Evolutionary conservation across 371 early-diverging fungal genomes (phyloP).

Genomic region (Phascolomyces articulosus): DNA sequence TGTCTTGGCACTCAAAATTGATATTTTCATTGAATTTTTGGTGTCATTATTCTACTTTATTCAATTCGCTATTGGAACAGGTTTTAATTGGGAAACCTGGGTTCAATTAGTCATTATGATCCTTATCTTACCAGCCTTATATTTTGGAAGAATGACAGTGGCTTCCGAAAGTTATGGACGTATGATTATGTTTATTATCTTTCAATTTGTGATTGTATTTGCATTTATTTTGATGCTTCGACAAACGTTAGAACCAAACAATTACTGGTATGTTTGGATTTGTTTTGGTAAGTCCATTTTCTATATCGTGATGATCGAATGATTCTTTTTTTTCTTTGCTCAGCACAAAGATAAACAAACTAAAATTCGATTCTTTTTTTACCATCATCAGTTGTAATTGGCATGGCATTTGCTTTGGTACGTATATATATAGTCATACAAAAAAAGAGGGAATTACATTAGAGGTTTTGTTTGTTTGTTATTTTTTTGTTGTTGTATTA

Average conservation of each 20-base stretch:
- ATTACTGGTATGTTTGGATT: conserved; percentile 49
- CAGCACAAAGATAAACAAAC: not conserved
- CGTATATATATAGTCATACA: conserved; percentile 16
- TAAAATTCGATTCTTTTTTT: not conserved
- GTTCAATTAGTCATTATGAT: conserved; percentile 39
- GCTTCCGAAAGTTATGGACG: conserved; percentile 31
- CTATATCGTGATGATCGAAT: too few species aligned
- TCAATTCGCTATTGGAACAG: conserved; percentile 24
- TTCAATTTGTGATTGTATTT: conserved; percentile 41
- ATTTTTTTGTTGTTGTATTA: too few species aligned
- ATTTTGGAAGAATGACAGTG: conserved; percentile 42
- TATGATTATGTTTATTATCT: conserved; percentile 43
- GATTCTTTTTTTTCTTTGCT: too few species aligned
- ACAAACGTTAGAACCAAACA: conserved; percentile 24
- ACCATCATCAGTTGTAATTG: conserved; percentile 31
- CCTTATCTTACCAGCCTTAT: conserved; percentile 42
- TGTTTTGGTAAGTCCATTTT: conserved; percentile 47
- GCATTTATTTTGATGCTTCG: conserved; percentile 39
- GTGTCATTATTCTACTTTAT: conserved; percentile 33
- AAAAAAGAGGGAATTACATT: not conserved
- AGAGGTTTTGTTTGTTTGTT: too few species aligned
- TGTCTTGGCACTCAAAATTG: conserved; percentile 38
- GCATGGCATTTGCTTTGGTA: conserved; percentile 42
- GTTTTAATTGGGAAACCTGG: conserved; percentile 29
- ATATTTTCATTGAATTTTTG: conserved; percentile 38